Evolutionary conservation across 345 rosid genomes (phyloP).

Genomic region (Dipteronia dyeriana): DNA sequence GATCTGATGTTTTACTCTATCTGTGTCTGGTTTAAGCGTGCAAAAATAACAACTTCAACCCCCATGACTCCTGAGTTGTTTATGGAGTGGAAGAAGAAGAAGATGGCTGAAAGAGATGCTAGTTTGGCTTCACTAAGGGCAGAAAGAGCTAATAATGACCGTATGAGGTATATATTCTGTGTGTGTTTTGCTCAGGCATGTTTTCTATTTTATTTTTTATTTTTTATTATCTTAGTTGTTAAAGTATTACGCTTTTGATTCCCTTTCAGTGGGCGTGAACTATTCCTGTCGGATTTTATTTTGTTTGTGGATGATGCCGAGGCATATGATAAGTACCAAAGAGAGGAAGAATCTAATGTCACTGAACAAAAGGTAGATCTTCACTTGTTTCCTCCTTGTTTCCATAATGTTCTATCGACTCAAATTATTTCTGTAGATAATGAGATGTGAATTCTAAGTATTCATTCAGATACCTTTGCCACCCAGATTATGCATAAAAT

Average conservation of each 20-base stretch:
- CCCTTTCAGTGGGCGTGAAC: conserved; percentile 60
- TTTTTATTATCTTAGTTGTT: conserved; percentile 10
- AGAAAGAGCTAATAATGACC: conserved; percentile 66
- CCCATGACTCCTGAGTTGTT: conserved; percentile 64
- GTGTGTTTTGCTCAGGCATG: neutral
- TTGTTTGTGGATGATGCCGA: conserved; percentile 65
- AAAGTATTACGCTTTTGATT: conserved; percentile 20
- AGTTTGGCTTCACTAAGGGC: conserved; percentile 52
- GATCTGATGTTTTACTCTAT: neutral
- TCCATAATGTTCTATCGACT: neutral
- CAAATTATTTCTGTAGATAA: neutral
- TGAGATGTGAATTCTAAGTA: too few relatives aligned
- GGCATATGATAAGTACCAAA: conserved; percentile 55
- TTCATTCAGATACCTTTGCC: too few relatives aligned
- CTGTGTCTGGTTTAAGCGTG: conserved; percentile 43
- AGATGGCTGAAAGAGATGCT: conserved; percentile 58
- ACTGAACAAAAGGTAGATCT: conserved; percentile 38
- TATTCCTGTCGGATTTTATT: conserved; percentile 58
- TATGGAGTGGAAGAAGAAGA: conserved; percentile 62
- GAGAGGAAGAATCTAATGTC: conserved; percentile 48
- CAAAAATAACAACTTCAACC: conserved; percentile 47
- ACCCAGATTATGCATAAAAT: too few relatives aligned
- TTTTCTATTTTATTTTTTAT: neutral
- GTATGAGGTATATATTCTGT: conserved; percentile 52
- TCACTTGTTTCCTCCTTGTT: neutral